Conservation (phyloP, 2,329 filamentous ascomycete genomes). For the Botrytis pseudocinerea region DNA sequence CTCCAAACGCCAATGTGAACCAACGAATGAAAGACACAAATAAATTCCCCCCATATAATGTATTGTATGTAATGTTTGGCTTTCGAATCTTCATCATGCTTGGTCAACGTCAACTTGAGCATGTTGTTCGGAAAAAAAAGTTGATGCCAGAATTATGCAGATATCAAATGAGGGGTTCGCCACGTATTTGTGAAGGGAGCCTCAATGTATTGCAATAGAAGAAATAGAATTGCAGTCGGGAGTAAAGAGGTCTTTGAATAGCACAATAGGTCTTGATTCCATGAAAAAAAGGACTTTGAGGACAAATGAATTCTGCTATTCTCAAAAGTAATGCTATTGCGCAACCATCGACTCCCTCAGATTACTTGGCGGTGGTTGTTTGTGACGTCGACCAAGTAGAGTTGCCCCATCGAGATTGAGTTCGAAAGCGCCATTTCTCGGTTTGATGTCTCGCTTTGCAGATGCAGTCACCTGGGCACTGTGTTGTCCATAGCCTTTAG, state of each 20-base stretch:
- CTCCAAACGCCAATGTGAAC: conserved; percentile 22
- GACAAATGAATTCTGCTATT: neutral
- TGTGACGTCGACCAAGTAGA: conserved; percentile 70
- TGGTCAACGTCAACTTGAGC: neutral
- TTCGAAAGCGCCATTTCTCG: conserved; percentile 81
- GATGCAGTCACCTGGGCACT: conserved; percentile 81
- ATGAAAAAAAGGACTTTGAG: neutral
- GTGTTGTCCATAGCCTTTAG: conserved; percentile 83
- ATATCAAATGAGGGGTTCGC: neutral
- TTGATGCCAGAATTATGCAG: neutral
- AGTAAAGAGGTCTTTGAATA: neutral
- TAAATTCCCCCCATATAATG: conserved; percentile 17
- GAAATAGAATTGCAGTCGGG: neutral
- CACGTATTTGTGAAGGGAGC: too few relatives aligned
- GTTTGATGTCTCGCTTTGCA: conserved; percentile 74
- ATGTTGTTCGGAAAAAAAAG: neutral
- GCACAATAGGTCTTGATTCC: neutral
- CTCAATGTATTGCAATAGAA: neutral
- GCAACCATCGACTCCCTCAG: conserved; percentile 36
- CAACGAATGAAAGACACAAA: conserved; percentile 19
- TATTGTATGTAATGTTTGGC: conserved; percentile 16
- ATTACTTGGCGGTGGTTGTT: conserved; percentile 46
- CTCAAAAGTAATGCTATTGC: conserved; percentile 25
- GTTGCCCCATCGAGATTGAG: conserved; percentile 90
- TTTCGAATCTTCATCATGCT: neutral